Evolutionary conservation across 176 grass and related monocot species (phyloP).

Genomic region (Saccharum officinarum): DNA sequence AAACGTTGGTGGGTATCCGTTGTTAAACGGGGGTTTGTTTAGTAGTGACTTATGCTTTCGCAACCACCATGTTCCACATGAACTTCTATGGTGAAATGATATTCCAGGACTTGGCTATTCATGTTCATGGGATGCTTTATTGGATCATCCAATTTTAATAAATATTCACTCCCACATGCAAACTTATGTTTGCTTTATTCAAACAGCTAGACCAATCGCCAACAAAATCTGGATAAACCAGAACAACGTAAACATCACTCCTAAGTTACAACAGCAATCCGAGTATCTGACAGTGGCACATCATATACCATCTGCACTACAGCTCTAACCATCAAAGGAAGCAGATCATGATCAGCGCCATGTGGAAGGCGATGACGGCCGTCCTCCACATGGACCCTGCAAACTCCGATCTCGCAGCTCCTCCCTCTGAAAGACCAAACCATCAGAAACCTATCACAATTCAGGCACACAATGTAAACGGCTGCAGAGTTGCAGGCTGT

Average conservation of each 20-base stretch:
- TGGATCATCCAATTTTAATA: neutral
- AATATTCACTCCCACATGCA: neutral
- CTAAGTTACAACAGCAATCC: slow-evolving; percentile 19
- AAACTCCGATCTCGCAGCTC: slow-evolving; percentile 19
- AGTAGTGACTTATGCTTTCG: neutral
- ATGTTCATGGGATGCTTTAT: neutral
- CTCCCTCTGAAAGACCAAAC: slow-evolving; percentile 41
- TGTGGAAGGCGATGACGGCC: slow-evolving; percentile 38
- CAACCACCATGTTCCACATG: neutral
- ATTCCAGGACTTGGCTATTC: neutral
- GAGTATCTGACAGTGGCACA: neutral
- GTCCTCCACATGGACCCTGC: slow-evolving; percentile 37
- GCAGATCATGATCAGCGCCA: slow-evolving; percentile 47
- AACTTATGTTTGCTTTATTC: slow-evolving; percentile 36
- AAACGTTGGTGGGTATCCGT: too few species aligned
- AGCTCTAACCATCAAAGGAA: slow-evolving; percentile 38
- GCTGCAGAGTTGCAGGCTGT: neutral
- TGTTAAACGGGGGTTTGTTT: too few species aligned
- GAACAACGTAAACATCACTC: neutral
- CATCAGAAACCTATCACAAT: slow-evolving; percentile 10
- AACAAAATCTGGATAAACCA: slow-evolving; percentile 23
- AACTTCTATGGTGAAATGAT: neutral
- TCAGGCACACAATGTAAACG: neutral
- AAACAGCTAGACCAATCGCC: neutral
- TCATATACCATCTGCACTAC: slow-evolving; percentile 10